A percentile compares a stretch with the other conserved stretches of the same genome.
These are phyloP conservation scores for Vachellia pachyceras DNA, from an alignment of 306 rosid species.

Conservation along the genomic window DNA sequence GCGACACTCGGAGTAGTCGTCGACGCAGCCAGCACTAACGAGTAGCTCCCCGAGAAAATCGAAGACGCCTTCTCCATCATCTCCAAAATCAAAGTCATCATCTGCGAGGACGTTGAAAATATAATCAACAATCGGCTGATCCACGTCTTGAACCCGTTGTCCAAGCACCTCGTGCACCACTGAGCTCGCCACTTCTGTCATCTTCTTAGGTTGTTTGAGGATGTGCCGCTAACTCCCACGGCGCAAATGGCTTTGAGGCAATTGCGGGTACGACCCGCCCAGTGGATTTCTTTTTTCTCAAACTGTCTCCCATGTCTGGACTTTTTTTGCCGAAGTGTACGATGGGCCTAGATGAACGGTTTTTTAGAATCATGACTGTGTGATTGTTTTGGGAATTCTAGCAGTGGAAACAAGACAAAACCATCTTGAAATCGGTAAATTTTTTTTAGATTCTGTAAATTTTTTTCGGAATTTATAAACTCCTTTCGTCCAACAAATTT, in stretches of 20 bases:
- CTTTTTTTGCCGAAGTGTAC: background rate
- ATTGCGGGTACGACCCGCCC: background rate
- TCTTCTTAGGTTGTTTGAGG: conserved; percentile 39
- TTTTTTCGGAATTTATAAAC: too few relatives aligned
- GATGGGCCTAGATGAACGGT: too few relatives aligned
- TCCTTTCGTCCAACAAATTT: too few relatives aligned
- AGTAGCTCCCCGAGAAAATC: conserved; percentile 91
- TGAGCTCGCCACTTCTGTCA: conserved; percentile 91
- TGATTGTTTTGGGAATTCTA: too few relatives aligned
- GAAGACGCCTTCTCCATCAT: conserved; percentile 86
- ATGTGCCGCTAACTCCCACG: background rate
- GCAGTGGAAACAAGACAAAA: too few relatives aligned
- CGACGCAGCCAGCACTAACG: conserved; percentile 85
- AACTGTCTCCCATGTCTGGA: background rate
- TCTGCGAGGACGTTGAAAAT: conserved; percentile 95
- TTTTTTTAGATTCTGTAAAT: too few relatives aligned
- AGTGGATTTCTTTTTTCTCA: background rate
- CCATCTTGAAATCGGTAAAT: too few relatives aligned
- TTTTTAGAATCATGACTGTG: too few relatives aligned
- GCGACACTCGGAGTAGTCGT: conserved; percentile 81
- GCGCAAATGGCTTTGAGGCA: background rate
- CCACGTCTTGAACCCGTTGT: conserved; percentile 68
- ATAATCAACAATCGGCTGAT: conserved; percentile 86
- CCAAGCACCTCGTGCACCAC: conserved; percentile 92
- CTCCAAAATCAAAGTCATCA: conserved; percentile 93